Percentiles rank a stretch among this genome's conserved stretches.
Conservation (phyloP, 495 filamentous ascomycete species). For the Emericellopsis terricola region DNA sequence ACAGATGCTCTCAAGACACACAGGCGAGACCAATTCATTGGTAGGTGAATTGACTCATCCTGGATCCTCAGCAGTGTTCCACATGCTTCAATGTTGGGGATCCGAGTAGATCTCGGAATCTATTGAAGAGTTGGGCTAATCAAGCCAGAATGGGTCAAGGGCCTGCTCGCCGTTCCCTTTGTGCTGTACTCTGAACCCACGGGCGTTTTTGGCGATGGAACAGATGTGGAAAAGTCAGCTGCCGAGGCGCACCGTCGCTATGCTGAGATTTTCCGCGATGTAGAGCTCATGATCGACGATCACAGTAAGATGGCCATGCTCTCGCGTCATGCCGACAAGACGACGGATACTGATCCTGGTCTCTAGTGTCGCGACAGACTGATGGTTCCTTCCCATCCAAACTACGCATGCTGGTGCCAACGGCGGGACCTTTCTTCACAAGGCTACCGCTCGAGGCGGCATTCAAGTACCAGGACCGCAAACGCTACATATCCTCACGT, state of each 20-base stretch:
- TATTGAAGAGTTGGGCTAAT: neutral
- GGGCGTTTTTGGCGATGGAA: conserved; percentile 49
- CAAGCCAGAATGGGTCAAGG: conserved; percentile 46
- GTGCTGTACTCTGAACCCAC: conserved; percentile 92
- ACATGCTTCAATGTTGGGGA: neutral
- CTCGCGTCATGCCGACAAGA: too few species aligned
- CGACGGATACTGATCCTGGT: too few species aligned
- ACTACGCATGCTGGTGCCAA: conserved; percentile 78
- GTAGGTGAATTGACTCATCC: conserved; percentile 19
- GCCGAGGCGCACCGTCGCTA: conserved; percentile 62
- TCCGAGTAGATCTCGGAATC: neutral
- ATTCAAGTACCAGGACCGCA: conserved; percentile 75
- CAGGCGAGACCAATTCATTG: conserved; percentile 66
- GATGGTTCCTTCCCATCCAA: conserved; percentile 58
- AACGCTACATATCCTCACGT: conserved; percentile 71
- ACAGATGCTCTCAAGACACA: conserved; percentile 82
- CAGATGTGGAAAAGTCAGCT: conserved; percentile 42
- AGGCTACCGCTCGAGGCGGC: conserved; percentile 68
- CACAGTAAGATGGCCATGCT: conserved; percentile 45
- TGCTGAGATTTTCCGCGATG: conserved; percentile 87
- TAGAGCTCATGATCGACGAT: conserved; percentile 78
- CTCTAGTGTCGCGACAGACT: too few species aligned
- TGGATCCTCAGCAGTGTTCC: neutral
- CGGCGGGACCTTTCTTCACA: conserved; percentile 84
- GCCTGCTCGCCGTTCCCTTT: conserved; percentile 86